Base-by-base conservation (phyloP, 2,329 filamentous ascomycete species). In the Calonectria henricotiae region DNA sequence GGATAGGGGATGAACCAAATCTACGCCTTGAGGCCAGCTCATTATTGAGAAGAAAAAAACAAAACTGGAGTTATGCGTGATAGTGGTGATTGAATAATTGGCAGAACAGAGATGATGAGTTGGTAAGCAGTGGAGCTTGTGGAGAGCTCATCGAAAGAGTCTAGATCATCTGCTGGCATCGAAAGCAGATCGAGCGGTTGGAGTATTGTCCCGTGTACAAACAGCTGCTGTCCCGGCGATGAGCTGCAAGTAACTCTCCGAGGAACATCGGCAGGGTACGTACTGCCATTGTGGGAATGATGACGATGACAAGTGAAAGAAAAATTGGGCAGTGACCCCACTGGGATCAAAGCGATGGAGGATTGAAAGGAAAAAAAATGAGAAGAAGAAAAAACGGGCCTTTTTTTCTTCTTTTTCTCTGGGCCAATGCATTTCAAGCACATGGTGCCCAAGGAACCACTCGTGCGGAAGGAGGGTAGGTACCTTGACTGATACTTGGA, bases 271-370 rank as follows among this genome's bases (percentile, higher is more conserved):
- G 39, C 15, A 32, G 23, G 55, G 55, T 61, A 61, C 55, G 55
- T 61, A 61, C 39, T 44, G 9, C 12, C 35, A 37, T 37, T 37
- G 35, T 37, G 13, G 39, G 39, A 44, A 61, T 61, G 55, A 61
- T 61, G 55, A 61, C 39, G 55, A 61, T 44, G 39, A 61, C 17
- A 13, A 30, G 15, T n/a, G 15, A n/a, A 49, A 55, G 35, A 58
- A 43, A 65, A 49, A 20, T 54, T 41, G 61, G 58, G 55, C 35
- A 55, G 27, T 39, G 58, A 55, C 62, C 30, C 62, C 62, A 69
- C 67, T 62, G 32, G 17, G 46, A 30, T 39, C 51, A 58, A 58
- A 58, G 35, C 51, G 35, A 58, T 39, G 51, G 51, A 32, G 39
- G 51, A 58, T 58, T 58, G 51, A 58, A 58, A 58, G 51, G 32